phyloP scores from a whole-genome alignment of 192 early-diverging fungal genomes.

The Paraglomus brasilianum region DNA sequence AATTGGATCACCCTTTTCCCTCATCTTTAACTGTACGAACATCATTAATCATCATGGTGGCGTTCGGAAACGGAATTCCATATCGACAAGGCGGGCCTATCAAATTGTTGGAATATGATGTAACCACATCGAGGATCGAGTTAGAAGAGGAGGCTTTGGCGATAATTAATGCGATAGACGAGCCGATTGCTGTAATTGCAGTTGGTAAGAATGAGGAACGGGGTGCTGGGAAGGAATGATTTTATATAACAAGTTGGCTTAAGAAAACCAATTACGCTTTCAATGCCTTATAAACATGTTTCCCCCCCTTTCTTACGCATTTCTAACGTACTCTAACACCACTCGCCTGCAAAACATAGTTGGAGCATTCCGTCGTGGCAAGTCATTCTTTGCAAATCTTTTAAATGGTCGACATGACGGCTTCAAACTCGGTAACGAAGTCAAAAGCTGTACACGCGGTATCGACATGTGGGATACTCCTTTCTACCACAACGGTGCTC shows the following conservation, averaged over 20 bases:
- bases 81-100: neutral
- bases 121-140: neutral
- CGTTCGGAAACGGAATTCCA: neutral
- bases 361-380: conserved; percentile 22
- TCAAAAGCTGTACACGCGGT: conserved; percentile 15
- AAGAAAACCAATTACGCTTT: too few species aligned
- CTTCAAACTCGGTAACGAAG: conserved; percentile 11
- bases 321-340: too few species aligned
- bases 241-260: too few species aligned
- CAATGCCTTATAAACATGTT: too few species aligned
- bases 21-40: too few species aligned
- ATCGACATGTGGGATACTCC: conserved; percentile 29
- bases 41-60: too few species aligned
- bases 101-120: neutral
- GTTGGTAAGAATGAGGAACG: neutral
- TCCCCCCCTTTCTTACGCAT: too few species aligned
- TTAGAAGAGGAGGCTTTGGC: neutral
- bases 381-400: conserved; percentile 25
- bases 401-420: conserved; percentile 27
- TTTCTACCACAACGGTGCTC: conserved; percentile 5
- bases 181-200: conserved; percentile 9
- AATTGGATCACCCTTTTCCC: too few species aligned
- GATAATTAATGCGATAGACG: conserved; percentile 15
- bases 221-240: too few species aligned
- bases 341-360: too few species aligned